These are phyloP conservation scores for Fusarium tuaranense DNA, from an alignment of 2,329 filamentous ascomycete species.

Conservation along the genomic window DNA sequence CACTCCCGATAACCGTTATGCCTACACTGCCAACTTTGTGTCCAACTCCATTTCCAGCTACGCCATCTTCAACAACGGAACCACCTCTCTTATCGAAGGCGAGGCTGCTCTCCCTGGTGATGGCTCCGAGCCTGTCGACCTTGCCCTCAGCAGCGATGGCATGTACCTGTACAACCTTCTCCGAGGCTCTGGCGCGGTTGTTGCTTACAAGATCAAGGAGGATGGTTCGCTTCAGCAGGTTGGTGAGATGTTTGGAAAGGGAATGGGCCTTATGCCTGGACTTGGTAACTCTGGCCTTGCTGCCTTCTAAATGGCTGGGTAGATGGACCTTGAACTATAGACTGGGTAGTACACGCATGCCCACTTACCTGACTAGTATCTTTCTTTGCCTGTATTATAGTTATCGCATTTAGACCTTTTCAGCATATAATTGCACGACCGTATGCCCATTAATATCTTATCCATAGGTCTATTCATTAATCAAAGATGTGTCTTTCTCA, in stretches of 20 bases:
- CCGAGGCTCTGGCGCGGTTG: slow-evolving; percentile 33
- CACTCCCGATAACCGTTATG: slow-evolving; percentile 30
- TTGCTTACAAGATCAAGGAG: slow-evolving; percentile 28
- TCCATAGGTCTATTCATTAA: too few species aligned
- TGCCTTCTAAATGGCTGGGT: neutral
- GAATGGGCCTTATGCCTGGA: neutral
- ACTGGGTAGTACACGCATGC: neutral
- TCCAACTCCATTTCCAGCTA: slow-evolving; percentile 38
- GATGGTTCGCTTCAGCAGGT: slow-evolving; percentile 35
- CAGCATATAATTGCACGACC: neutral
- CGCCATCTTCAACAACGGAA: slow-evolving; percentile 21
- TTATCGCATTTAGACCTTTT: neutral
- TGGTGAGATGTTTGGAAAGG: slow-evolving; percentile 20
- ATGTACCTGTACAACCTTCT: slow-evolving; percentile 36
- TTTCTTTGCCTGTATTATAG: neutral
- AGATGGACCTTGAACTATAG: neutral
- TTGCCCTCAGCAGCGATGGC: slow-evolving; percentile 34
- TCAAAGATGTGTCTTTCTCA: too few species aligned
- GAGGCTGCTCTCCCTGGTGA: slow-evolving; percentile 31
- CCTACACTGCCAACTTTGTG: slow-evolving; percentile 37
- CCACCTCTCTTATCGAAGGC: slow-evolving; percentile 23
- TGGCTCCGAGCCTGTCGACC: slow-evolving; percentile 30
- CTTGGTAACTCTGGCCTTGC: neutral
- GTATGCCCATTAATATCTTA: neutral
- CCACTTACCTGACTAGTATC: neutral